Evolutionary conservation across 306 rosid genomes (phyloP), one percentile per base, ranked within the genome.

Genomic region (Lotus japonicus): DNA sequence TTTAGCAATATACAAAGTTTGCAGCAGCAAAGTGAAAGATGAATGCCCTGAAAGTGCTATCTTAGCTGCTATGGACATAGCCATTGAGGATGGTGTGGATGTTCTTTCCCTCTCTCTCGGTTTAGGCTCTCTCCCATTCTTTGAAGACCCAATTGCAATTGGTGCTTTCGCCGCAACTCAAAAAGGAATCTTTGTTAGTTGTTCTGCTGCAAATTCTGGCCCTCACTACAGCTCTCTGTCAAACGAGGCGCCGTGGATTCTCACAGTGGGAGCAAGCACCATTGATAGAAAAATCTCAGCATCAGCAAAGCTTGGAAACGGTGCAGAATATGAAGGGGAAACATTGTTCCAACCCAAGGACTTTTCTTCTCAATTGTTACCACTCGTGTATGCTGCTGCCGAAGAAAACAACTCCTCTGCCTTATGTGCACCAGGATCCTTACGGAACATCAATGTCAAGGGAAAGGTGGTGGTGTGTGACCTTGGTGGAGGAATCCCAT

Each of bases 211-310:
- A 4, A 92, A 92, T 31, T 0, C 12, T 0, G 98, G 98, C n/a
- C 95, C 98, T 36, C 18, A 0, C 0, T 46, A 77, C 1, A 21
- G 36, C 55, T 58, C 88, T 7, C 36, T 87, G 16, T 73, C 86
- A 3, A 89, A 92, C 6, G 89, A 81, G 48, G 95, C 92, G 1
- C 98, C 96, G 0, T 92, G 95, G 96, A 79, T 85, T 21, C 85
- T 84, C 69, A 80, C 81, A 0, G 85, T 84, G 3, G 88, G 85
- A 35, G 88, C 83, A 16, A 84, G 85, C 74, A 84, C 83, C 36
- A 79, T 77, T 11, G 98, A 87, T 17, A 74, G 92, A 79, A 87
- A 68, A 17, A 79, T 87, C 10, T 64, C 55, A 50, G 90, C 85
- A 2, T 28, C 26, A 0, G 87, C 81, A 46, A 56, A 43, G 58